Evolutionary conservation across 2,329 filamentous ascomycete species (phyloP).

Genomic region (Zalaria obscura): DNA sequence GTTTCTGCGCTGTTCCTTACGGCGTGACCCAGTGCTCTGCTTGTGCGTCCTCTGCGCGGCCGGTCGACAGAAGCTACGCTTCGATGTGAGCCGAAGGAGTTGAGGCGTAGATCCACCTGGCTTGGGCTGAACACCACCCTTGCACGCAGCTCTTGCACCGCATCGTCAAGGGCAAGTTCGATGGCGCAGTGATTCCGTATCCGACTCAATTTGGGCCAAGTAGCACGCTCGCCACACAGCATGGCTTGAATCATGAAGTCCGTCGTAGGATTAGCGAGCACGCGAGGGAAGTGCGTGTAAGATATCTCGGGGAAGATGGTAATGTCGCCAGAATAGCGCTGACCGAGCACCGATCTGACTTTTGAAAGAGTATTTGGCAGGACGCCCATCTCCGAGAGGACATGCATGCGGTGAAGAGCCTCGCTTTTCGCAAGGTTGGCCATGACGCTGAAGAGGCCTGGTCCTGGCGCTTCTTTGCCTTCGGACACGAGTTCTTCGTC

Average conservation of each 20-base stretch:
- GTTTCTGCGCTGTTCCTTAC: constrained; percentile 2
- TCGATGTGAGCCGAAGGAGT: constrained; percentile 7
- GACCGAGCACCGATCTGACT: constrained; percentile 64
- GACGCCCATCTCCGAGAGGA: constrained; percentile 66
- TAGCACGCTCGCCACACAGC: constrained; percentile 67
- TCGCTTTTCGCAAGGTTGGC: constrained; percentile 67
- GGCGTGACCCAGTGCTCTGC: constrained; percentile 1
- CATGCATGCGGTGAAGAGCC: constrained; percentile 64
- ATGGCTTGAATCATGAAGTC: constrained; percentile 78
- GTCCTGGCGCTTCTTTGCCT: constrained; percentile 22
- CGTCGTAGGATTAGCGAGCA: constrained; percentile 70
- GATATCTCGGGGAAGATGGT: constrained; percentile 77
- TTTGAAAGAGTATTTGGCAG: constrained; percentile 60
- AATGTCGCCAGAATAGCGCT: constrained; percentile 89
- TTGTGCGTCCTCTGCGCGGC: background rate
- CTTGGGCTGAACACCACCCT: constrained; percentile 55
- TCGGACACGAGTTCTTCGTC: constrained; percentile 38
- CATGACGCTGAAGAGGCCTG: constrained; percentile 50
- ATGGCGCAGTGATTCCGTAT: constrained; percentile 81
- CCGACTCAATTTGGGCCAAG: constrained; percentile 79
- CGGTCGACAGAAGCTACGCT: background rate
- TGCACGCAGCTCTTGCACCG: constrained; percentile 54
- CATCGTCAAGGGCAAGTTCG: constrained; percentile 68
- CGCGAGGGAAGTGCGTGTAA: constrained; percentile 57
- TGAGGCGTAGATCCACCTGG: constrained; percentile 42